Conservation (phyloP, 108 stramenopile species). For the Nitzschia inconspicua region DNA sequence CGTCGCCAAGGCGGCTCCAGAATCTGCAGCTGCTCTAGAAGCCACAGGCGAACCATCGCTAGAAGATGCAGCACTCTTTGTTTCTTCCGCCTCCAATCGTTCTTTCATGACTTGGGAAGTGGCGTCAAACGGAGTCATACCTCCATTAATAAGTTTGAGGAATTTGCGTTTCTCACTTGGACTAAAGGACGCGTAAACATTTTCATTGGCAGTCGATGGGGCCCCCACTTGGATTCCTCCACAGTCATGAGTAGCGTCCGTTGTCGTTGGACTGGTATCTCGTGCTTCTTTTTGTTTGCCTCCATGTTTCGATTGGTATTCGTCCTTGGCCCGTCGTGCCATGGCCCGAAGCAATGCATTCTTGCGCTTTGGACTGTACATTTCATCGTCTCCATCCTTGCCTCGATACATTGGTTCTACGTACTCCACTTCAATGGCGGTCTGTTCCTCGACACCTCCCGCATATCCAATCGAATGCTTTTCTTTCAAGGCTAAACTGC, state of each 20-base stretch:
- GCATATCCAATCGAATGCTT: background rate
- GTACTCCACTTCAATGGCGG: constrained; percentile 70
- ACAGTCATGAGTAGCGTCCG: background rate
- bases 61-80: background rate
- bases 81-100: constrained; percentile 13
- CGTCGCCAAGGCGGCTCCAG: background rate
- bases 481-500: background rate
- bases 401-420: constrained; percentile 35
- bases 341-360: constrained; percentile 2
- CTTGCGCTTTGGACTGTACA: constrained; percentile 8
- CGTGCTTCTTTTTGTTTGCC: background rate
- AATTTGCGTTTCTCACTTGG: constrained; percentile 73
- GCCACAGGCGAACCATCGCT: background rate
- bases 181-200: constrained; percentile 55
- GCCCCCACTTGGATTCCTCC: background rate
- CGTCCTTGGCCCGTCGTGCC: constrained; percentile 5
- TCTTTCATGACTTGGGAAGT: constrained; percentile 30
- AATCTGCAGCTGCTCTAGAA: background rate
- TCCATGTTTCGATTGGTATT: background rate
- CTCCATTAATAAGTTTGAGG: constrained; percentile 62
- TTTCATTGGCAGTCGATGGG: background rate
- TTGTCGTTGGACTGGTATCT: constrained; percentile 2
- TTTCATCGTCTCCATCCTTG: background rate
- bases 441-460: constrained; percentile 50
- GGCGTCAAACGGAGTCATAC: constrained; percentile 45